Conservation (phyloP, 208 protist species). For the Leptomonas pyrrhocoris region DNA sequence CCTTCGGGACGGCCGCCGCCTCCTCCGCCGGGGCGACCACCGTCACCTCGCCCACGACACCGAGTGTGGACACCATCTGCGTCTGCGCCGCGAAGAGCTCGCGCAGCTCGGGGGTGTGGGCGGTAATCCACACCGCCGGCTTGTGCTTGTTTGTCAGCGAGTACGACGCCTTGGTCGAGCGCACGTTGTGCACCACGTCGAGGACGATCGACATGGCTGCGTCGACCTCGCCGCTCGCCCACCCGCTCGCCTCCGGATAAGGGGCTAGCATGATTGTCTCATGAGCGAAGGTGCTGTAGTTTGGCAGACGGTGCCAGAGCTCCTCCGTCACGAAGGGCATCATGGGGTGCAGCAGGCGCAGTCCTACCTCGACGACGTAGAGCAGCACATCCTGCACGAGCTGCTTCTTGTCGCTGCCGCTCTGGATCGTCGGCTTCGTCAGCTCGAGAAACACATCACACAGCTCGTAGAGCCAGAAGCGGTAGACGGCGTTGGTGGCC, state of each 20-base stretch:
- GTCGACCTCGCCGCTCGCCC: conserved; percentile 68
- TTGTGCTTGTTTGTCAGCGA: conserved; percentile 89
- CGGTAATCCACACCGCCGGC: conserved; percentile 80
- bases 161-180: conserved; percentile 91
- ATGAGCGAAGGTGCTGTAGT: conserved; percentile 74
- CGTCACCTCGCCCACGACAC: conserved; percentile 74
- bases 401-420: conserved; percentile 69
- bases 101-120: conserved; percentile 49
- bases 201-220: conserved; percentile 85
- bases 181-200: conserved; percentile 84
- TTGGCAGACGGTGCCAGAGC: conserved; percentile 96
- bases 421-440: conserved; percentile 92
- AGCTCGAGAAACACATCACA: conserved; percentile 98
- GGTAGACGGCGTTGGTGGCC: conserved; percentile 92
- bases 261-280: conserved; percentile 90
- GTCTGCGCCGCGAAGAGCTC: conserved; percentile 48
- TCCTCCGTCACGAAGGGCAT: conserved; percentile 99
- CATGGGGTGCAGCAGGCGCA: conserved; percentile 98
- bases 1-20: conserved; percentile 59
- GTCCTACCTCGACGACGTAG: conserved; percentile 89
- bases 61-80: conserved; percentile 81
- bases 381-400: conserved; percentile 92
- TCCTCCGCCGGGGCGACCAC: conserved; percentile 61
- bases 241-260: conserved; percentile 80
- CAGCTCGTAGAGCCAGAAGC: conserved; percentile 98